A percentile compares a stretch with the other conserved stretches of the same genome.
These are phyloP conservation scores for Echinochloa phyllopogon DNA, from an alignment of 176 grass and related monocot species.

Conservation along the genomic window DNA sequence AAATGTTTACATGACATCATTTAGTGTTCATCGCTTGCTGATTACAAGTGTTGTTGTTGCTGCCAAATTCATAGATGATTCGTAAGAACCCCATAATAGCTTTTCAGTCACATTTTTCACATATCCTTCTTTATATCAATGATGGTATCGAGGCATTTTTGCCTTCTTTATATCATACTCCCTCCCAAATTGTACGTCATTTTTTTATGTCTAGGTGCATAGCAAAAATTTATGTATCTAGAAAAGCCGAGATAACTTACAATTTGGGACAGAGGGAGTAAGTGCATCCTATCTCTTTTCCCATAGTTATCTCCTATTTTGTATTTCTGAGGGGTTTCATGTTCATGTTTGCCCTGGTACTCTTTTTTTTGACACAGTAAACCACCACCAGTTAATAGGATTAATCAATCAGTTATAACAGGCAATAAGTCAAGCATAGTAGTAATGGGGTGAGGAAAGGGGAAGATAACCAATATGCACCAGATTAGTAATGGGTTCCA, in stretches of 20 bases:
- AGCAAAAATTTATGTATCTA: too few relatives aligned
- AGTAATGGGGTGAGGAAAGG: neutral
- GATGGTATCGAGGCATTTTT: neutral
- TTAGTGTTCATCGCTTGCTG: constrained; percentile 79
- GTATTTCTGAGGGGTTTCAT: constrained; percentile 21
- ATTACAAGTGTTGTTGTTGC: constrained; percentile 83
- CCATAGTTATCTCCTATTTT: neutral
- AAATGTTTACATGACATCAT: constrained; percentile 64
- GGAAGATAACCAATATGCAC: neutral
- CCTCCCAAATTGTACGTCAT: too few relatives aligned
- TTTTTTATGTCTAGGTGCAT: too few relatives aligned
- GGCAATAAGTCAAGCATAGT: neutral
- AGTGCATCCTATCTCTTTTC: neutral
- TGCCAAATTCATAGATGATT: constrained; percentile 95
- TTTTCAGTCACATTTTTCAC: constrained; percentile 5
- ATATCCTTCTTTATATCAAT: neutral
- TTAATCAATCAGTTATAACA: neutral
- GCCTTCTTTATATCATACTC: neutral
- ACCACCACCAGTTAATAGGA: constrained; percentile 4
- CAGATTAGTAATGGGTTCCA: neutral
- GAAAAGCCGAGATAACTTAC: too few relatives aligned
- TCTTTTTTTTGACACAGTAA: neutral
- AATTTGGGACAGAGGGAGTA: neutral
- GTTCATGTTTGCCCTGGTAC: neutral
- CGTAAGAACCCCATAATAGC: constrained; percentile 48